Base-by-base conservation (phyloP, 2,329 filamentous ascomycete genomes). In the Calonectria honghensis region DNA sequence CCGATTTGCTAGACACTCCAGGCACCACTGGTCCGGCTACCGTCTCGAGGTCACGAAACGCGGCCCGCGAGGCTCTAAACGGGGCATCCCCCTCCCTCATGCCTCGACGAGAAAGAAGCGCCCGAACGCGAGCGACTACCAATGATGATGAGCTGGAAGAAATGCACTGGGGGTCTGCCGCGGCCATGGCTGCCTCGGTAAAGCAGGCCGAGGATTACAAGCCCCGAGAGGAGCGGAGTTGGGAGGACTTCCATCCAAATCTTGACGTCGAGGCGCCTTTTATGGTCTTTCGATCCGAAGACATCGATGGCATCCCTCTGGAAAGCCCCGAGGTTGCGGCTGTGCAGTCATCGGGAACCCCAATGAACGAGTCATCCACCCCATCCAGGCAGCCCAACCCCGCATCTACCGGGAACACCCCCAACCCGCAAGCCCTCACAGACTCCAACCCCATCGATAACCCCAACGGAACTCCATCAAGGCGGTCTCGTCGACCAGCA, bases 231-330 rank as follows among this genome's bases (percentile, higher is more conserved):
- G 97, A 99, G 87, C 93, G 96, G 76, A 95, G 95, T 68, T 99
- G 96, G 96, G 96, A 98, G 82, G 97, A 99, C 84, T 98, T 98
- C 78, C 97, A 99, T 85, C 96, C 95, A 0, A 95, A 98, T 81
- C 91, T 99, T 68, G 96, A 98, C 86, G 96, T 98, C 64, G 95
- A 98, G 72, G 90, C 90, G 16, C 91, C 91, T 5, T 94, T 98
- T 77, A 92, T 94, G 78, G 89, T 98, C 3, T 96, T 96, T 82
- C 92, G 91, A 64, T 93, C 96, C 2, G 93, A 97, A 76, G 95
- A 98, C 78, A 93, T 98, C 9, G 96, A 98, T 83, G 95, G 95
- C 27, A 88, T 92, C 52, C 86, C 88, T 4, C 86, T 80, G 68
- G 84, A 82, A 24, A 78, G 84, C 0, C 86, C 87, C 6, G 82